Percentiles rank a stretch among this genome's conserved stretches.
These are phyloP conservation scores for Linnemannia elongata DNA, from an alignment of 192 early-diverging fungal species.

Conservation along the genomic window DNA sequence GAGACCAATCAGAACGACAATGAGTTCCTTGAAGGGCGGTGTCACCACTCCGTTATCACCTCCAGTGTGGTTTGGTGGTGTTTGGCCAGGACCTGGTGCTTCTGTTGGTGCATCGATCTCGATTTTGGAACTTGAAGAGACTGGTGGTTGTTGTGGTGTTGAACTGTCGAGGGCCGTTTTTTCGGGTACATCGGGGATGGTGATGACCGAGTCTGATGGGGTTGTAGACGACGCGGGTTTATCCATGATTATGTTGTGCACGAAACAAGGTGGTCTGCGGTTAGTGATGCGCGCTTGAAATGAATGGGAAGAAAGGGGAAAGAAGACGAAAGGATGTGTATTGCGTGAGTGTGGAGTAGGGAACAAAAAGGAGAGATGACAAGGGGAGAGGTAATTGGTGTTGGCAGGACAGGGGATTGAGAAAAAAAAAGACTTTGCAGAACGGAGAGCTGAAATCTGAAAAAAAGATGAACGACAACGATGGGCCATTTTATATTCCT, in stretches of 20 bases:
- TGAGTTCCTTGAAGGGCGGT: slow-evolving; percentile 26
- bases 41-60: background rate
- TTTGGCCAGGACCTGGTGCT: background rate
- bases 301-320: background rate
- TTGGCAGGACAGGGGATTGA: background rate
- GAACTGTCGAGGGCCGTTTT: background rate
- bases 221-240: background rate
- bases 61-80: background rate
- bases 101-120: background rate
- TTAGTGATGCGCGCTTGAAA: background rate
- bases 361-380: background rate
- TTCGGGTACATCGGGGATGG: background rate
- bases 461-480: background rate
- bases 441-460: background rate
- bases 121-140: background rate
- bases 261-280: background rate
- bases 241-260: background rate
- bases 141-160: background rate
- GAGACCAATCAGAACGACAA: slow-evolving; percentile 50
- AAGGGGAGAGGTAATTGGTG: background rate
- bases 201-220: background rate
- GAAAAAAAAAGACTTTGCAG: background rate
- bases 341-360: background rate
- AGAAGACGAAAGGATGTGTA: no score
- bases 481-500: background rate